Base-by-base conservation (phyloP, 371 early-diverging fungal species). In the Syncephalastrum contaminatum region DNA sequence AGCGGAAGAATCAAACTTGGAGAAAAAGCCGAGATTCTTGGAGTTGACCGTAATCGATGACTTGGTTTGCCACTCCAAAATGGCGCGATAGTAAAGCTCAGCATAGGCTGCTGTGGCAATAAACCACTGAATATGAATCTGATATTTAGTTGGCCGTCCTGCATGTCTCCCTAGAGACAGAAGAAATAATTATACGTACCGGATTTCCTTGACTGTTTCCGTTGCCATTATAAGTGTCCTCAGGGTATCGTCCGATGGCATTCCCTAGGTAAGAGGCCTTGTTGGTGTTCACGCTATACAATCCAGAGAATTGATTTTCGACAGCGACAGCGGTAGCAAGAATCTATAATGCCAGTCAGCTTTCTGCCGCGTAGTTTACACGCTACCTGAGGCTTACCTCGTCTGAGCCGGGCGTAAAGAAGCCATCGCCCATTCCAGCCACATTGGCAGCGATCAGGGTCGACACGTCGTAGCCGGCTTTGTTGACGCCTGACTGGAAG, bases 231-330 rank as follows among this genome's bases (percentile, higher is more conserved):
- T 91, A 91, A n/a, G 71, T 68, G 64, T 92, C 91, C 56, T 88
- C 89, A 0, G 85, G 77, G 59, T 91, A 92, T 10, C 91, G 66
- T 8, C 91, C 91, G 15, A 86, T 72, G 0, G 86, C 85, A 14
- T 69, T 67, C 14, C 78, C 80, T 1, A 55, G 49, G 41, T 21
- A 21, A 15, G 58, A 22, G 7, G 27, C 36, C 15, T 43, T 15
- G 36, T 30, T 30, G 7, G 4, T 22, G 70, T 90, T 92, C 48
- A 92, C 58, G 6, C 71, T 56, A 54, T 83, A 90, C 43, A 83
- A 52, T 0, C 59, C 41, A 7, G 60, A 62, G 54, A 88, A 84
- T 12, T 60, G 47, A 0, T 64, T 45, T 46, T 82, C 67, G 16
- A 89, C 58, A 4, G 54, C 54, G 3, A 59, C 49, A 15, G 82